Base-by-base conservation (phyloP, 2,329 filamentous ascomycete genomes). In the Dactylellina leptospora region DNA sequence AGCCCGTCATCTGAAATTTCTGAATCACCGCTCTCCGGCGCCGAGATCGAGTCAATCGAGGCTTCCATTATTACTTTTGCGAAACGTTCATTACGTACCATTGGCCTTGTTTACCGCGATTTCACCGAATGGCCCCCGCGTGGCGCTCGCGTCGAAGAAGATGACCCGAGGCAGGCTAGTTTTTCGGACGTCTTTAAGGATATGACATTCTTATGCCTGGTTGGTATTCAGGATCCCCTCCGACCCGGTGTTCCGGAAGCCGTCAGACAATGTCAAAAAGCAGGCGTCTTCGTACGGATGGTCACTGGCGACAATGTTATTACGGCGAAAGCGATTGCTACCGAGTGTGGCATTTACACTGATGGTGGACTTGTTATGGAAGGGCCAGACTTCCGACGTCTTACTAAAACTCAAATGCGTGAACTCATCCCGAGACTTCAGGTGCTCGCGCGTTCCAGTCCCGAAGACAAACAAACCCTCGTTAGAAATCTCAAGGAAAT, bases 181-280 rank as follows among this genome's bases (percentile, higher is more conserved):
- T 90, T 93, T 69, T 85, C 88, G 13, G 85, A 87, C 68, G 79
- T 93, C 1, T 90, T 91, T 79, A 83, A 84, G 55, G 83, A 90
- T 59, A 91, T 93, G 86, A 87, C 85, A 3, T 90, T 92, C 81
- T 81, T 92, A 74, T 87, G 87, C 16, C 82, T 91, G 40, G 87
- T 90, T 51, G 89, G 89, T 75, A 91, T 92, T 77, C 88, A 91
- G 77, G 89, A 92, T 78, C 89, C 89, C 30, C 85, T 91, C 16
- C 83, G 89, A 62, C 83, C 85, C 4, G 88, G 88, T 75, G 89
- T 91, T 20, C 83, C 86, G 11, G 84, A 86, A 50, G 89, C 89
- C 45, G 89, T 92, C 60, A 81, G 82, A 68, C 85, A 86, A 77
- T 90, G 88, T 73, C 85, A 88, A 75, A 83, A 83, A 23, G 89